These are phyloP conservation scores for Cyphellophora attinorum DNA, from an alignment of 2,329 filamentous ascomycete species.

Conservation along the genomic window DNA sequence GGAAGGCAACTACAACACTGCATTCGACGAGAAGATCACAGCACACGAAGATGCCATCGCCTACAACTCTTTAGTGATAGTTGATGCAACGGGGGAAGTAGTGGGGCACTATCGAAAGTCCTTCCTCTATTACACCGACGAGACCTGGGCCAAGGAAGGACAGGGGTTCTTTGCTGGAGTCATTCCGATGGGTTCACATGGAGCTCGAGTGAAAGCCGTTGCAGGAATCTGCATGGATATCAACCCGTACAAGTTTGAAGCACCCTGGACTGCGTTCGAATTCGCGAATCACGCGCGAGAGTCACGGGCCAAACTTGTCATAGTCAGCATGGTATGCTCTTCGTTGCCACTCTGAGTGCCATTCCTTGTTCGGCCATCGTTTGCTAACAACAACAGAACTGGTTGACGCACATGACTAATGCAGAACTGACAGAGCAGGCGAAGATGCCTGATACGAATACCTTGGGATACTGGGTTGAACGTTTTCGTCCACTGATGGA, in stretches of 20 bases:
- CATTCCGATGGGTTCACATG: constrained; percentile 19
- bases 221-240: constrained; percentile 47
- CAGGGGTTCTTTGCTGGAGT: constrained; percentile 21
- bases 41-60: constrained; percentile 12
- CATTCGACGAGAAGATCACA: constrained; percentile 13
- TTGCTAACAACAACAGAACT: no score
- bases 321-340: constrained; percentile 56
- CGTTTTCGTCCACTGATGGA: constrained; percentile 45
- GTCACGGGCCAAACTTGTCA: constrained; percentile 40
- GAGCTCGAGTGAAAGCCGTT: constrained; percentile 27
- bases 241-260: constrained; percentile 53
- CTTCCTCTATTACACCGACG: constrained; percentile 59
- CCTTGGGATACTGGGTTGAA: constrained; percentile 54
- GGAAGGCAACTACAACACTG: constrained; percentile 16
- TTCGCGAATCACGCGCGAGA: constrained; percentile 47
- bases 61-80: constrained; percentile 52
- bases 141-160: constrained; percentile 52
- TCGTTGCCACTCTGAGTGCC: no score
- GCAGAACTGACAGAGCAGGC: constrained; percentile 37
- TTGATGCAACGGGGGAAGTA: constrained; percentile 44
- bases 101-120: constrained; percentile 53
- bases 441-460: constrained; percentile 46
- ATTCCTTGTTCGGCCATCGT: no score
- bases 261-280: constrained; percentile 50
- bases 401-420: constrained; percentile 43